A percentile compares a stretch with the other conserved stretches of the same genome.
Evolutionary conservation across 208 protist genomes (phyloP).

Genomic region (Phytomonas sp.): DNA sequence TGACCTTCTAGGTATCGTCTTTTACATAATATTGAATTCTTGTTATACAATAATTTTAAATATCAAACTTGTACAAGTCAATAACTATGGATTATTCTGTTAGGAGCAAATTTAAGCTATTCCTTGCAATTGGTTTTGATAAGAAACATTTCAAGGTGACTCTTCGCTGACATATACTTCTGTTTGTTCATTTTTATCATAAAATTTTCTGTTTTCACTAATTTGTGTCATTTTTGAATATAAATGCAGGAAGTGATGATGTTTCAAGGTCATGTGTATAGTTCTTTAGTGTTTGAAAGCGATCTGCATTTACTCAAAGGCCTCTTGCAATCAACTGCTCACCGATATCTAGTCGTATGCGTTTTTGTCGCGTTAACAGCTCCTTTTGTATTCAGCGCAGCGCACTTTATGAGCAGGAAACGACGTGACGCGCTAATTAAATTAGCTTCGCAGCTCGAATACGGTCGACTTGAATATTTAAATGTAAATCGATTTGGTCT

Average conservation of each 20-base stretch:
- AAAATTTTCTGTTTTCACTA: neutral
- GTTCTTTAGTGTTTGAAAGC: neutral
- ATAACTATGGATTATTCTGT: neutral
- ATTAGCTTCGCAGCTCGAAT: neutral
- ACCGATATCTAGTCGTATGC: neutral
- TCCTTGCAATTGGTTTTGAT: neutral
- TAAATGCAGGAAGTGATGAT: neutral
- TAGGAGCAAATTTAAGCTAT: neutral
- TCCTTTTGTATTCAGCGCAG: neutral
- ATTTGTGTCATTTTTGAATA: neutral
- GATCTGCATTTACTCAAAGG: neutral
- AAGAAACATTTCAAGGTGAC: neutral
- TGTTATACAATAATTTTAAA: neutral
- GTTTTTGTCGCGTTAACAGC: neutral
- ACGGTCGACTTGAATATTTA: neutral
- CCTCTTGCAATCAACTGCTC: neutral
- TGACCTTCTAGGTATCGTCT: too few species aligned
- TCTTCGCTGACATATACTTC: constrained; percentile 6
- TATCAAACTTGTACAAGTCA: constrained; percentile 3
- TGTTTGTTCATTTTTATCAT: neutral
- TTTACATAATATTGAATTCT: neutral
- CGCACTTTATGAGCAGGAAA: neutral
- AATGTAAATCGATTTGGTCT: neutral
- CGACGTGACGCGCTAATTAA: neutral
- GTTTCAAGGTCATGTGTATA: neutral